phyloP scores from a whole-genome alignment of 352 stramenopile genomes.

The Phytophthora pistaciae region DNA sequence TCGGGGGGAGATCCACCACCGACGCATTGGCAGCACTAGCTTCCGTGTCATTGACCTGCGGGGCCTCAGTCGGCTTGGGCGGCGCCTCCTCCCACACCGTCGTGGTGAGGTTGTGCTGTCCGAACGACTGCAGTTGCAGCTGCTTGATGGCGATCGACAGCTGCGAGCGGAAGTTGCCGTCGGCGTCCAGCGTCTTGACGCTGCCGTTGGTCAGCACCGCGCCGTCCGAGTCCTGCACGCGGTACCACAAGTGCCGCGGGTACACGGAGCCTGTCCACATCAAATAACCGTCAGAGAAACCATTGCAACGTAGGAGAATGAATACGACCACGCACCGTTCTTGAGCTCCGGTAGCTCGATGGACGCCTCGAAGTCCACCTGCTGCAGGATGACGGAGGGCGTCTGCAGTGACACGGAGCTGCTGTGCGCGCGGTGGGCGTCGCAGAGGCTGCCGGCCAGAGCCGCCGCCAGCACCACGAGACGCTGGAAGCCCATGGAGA shows the following conservation, averaged over 20 bases:
- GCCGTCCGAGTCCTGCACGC: slow-evolving; percentile 60
- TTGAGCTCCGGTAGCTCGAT: slow-evolving; percentile 78
- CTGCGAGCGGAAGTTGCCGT: slow-evolving; percentile 71
- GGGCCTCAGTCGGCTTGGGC: background rate
- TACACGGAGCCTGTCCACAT: slow-evolving; percentile 67
- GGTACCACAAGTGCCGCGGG: slow-evolving; percentile 63
- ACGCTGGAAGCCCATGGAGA: slow-evolving; percentile 25
- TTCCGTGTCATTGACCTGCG: slow-evolving; percentile 25
- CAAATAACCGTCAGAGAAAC: background rate
- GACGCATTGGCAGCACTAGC: slow-evolving; percentile 38
- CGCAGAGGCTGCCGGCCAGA: slow-evolving; percentile 8
- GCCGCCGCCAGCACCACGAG: slow-evolving; percentile 13
- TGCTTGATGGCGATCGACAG: slow-evolving; percentile 52
- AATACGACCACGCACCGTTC: slow-evolving; percentile 81
- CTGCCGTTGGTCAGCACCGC: slow-evolving; percentile 65
- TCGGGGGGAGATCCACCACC: slow-evolving; percentile 44
- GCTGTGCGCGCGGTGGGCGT: slow-evolving; percentile 13
- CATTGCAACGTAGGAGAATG: too few relatives aligned
- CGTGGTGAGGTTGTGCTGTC: slow-evolving; percentile 65
- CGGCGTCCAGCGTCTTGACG: slow-evolving; percentile 67
- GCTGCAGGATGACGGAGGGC: slow-evolving; percentile 75
- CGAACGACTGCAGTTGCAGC: slow-evolving; percentile 52
- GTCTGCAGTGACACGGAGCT: slow-evolving; percentile 35
- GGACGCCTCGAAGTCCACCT: slow-evolving; percentile 72
- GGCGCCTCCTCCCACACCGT: slow-evolving; percentile 44